Conservation (phyloP, 2,329 filamentous ascomycete genomes). For the Colletotrichum sp. region DNA sequence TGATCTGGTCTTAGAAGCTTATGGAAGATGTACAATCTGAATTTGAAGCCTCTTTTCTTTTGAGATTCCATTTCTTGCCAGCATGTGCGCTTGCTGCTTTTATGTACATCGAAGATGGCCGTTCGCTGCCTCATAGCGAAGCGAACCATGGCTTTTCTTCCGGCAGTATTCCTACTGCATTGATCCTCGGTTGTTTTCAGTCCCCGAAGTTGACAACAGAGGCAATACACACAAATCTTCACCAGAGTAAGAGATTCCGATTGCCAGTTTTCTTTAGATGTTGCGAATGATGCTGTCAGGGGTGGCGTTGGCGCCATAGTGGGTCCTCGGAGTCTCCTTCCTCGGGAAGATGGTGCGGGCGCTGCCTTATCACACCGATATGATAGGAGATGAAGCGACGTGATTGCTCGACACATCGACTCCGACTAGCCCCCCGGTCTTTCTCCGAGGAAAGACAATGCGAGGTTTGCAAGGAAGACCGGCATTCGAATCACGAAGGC, state of each 20-base stretch:
- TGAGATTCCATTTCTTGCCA: not conserved
- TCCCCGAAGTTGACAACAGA: not conserved
- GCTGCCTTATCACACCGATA: not conserved
- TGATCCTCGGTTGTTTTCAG: no score
- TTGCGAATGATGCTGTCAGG: not conserved
- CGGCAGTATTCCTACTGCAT: not conserved
- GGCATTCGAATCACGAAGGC: not conserved
- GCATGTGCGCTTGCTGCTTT: not conserved
- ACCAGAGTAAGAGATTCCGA: not conserved
- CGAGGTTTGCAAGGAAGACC: not conserved
- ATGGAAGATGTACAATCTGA: not conserved
- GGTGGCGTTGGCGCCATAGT: not conserved
- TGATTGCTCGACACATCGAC: not conserved
- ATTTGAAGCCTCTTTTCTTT: not conserved
- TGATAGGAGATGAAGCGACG: not conserved
- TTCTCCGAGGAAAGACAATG: not conserved
- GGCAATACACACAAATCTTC: not conserved
- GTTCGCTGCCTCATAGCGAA: not conserved
- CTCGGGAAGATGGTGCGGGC: not conserved
- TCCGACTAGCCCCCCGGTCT: not conserved
- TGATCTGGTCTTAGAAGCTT: not conserved
- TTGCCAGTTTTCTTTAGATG: not conserved
- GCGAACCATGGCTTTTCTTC: not conserved
- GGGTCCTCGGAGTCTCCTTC: not conserved
- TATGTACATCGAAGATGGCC: not conserved